Evolutionary conservation across 495 filamentous ascomycete genomes (phyloP).

Genomic region (Penicillium bovifimosum): DNA sequence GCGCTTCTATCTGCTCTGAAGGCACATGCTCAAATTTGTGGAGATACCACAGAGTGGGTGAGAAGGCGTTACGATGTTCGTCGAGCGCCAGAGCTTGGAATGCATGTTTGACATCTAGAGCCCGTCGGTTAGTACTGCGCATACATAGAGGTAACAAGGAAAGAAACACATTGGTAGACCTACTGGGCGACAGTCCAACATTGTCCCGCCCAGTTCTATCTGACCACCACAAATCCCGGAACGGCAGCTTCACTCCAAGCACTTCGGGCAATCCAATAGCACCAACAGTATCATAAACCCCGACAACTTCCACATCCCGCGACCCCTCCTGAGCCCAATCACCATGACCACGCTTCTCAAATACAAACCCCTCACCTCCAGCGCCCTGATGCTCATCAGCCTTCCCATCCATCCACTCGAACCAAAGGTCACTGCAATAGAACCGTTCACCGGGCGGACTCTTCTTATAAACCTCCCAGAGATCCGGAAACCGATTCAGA

Average conservation of each 20-base stretch:
- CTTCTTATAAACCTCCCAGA: constrained; percentile 46
- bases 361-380: constrained; percentile 8
- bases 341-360: constrained; percentile 2
- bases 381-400: constrained; percentile 21
- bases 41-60: constrained; percentile 51
- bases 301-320: constrained; percentile 44
- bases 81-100: constrained; percentile 58
- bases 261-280: constrained; percentile 22
- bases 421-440: constrained; percentile 6
- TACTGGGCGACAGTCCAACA: constrained; percentile 12
- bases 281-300: constrained; percentile 59
- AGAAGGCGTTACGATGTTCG: constrained; percentile 47
- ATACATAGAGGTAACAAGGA: neutral
- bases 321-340: constrained; percentile 17
- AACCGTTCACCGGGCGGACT: constrained; percentile 20
- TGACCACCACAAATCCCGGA: neutral
- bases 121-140: constrained; percentile 13
- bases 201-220: neutral
- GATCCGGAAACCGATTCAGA: constrained; percentile 38
- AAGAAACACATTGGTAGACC: neutral
- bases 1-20: constrained; percentile 8
- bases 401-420: constrained; percentile 14
- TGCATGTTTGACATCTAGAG: constrained; percentile 46
- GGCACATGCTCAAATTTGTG: constrained; percentile 11
- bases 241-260: constrained; percentile 15